phyloP scores from a whole-genome alignment of 148 eudicot genomes.

The Drosera capensis region DNA sequence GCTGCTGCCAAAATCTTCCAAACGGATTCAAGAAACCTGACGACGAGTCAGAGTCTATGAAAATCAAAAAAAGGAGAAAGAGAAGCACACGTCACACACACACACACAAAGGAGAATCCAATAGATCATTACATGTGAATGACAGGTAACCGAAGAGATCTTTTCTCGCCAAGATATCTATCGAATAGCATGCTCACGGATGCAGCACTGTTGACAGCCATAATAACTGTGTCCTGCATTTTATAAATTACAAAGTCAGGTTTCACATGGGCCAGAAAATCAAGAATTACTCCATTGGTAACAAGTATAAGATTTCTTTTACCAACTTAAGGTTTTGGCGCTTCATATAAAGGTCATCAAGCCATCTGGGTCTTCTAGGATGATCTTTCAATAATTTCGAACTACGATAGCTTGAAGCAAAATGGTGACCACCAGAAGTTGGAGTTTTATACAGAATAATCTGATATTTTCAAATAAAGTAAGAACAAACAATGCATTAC shows the following conservation, averaged over 20 bases:
- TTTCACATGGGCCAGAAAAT: slow-evolving; percentile 5
- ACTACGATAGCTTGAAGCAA: slow-evolving; percentile 24
- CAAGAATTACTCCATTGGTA: background rate
- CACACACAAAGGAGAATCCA: slow-evolving; percentile 6
- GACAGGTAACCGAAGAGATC: slow-evolving; percentile 11
- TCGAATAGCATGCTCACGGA: slow-evolving; percentile 42
- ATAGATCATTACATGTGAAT: slow-evolving; percentile 32
- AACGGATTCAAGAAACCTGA: slow-evolving; percentile 34
- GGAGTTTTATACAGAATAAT: slow-evolving; percentile 74
- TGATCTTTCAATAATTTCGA: slow-evolving; percentile 17
- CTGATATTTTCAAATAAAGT: slow-evolving; percentile 30
- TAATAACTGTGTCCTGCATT: slow-evolving; percentile 49
- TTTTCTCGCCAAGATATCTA: slow-evolving; percentile 15
- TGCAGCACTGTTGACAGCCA: slow-evolving; percentile 60
- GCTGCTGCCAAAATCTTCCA: slow-evolving; percentile 39
- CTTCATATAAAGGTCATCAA: slow-evolving; percentile 43
- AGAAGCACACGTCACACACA: slow-evolving; percentile 3
- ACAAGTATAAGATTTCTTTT: slow-evolving; percentile 6
- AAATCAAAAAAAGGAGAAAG: slow-evolving; percentile 1
- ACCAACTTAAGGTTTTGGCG: slow-evolving; percentile 57
- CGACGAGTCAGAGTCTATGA: slow-evolving; percentile 13
- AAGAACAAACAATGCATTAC: slow-evolving; percentile 5
- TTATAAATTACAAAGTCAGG: background rate
- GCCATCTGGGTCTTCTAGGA: slow-evolving; percentile 59
- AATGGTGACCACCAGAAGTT: slow-evolving; percentile 68